Conservation (phyloP, 768 basidiomycete genomes). For the Auriscalpium orientale region DNA sequence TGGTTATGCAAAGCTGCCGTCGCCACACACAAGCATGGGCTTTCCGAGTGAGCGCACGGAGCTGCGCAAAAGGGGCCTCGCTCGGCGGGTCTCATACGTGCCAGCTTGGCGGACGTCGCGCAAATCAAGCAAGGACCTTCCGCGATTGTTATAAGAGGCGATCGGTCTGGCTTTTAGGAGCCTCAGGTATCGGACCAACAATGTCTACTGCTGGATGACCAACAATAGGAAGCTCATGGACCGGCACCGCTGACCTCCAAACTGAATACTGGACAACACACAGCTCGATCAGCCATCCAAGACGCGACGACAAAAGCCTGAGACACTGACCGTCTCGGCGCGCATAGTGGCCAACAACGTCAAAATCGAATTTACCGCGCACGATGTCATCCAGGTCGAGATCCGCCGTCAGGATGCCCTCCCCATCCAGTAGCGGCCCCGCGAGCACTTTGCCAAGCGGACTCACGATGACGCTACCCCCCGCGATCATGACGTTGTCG, state of each 20-base stretch:
- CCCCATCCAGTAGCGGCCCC: conserved; percentile 45
- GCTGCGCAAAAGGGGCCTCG: no score
- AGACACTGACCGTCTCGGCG: conserved; percentile 42
- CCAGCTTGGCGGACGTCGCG: no score
- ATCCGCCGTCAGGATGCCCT: conserved; percentile 49
- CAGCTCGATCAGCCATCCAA: neutral
- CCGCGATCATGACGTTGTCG: conserved; percentile 50
- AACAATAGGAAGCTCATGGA: neutral
- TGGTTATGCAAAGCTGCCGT: no score
- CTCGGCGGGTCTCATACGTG: no score
- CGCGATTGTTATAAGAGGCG: no score
- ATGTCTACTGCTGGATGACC: neutral
- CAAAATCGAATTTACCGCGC: conserved; percentile 56
- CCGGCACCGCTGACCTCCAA: neutral
- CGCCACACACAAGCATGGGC: no score
- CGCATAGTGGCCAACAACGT: conserved; percentile 55
- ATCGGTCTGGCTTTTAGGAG: no score
- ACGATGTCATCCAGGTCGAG: conserved; percentile 51
- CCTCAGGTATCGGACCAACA: neutral
- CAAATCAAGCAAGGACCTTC: no score
- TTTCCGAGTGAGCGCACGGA: no score
- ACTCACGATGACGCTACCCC: conserved; percentile 52
- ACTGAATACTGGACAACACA: conserved; percentile 4
- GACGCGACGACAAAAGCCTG: neutral
- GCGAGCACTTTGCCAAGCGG: conserved; percentile 53